Percentiles rank a stretch among this genome's conserved stretches.
phyloP scores from a whole-genome alignment of 441 rosid species.

The Daphne laureola region DNA sequence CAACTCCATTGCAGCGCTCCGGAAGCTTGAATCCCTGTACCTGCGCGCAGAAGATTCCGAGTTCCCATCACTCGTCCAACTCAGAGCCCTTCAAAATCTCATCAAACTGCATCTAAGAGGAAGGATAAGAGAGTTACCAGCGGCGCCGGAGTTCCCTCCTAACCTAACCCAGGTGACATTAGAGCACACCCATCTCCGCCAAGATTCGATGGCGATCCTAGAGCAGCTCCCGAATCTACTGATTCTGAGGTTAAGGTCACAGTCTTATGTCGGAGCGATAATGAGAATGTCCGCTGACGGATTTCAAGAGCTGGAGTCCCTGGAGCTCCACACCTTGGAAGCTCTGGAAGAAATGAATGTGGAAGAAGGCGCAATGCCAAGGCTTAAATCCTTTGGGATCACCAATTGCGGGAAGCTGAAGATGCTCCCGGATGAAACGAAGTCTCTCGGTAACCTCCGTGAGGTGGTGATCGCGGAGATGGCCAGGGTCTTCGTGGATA shows the following conservation, averaged over 20 bases:
- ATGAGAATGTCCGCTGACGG: conserved; percentile 10
- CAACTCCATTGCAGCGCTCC: conserved; percentile 15
- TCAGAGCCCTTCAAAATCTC: conserved; percentile 12
- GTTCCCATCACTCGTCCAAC: conserved; percentile 12
- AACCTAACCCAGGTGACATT: conserved; percentile 18
- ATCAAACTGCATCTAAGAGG: conserved; percentile 19
- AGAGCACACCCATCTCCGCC: conserved; percentile 11
- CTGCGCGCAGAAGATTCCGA: conserved; percentile 12
- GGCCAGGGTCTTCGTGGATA: conserved; percentile 21
- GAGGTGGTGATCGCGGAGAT: conserved; percentile 17
- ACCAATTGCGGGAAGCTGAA: conserved; percentile 8
- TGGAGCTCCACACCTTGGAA: conserved; percentile 16
- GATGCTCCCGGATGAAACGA: conserved; percentile 19
- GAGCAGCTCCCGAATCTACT: conserved; percentile 12
- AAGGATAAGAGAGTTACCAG: conserved; percentile 1
- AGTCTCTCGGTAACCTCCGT: conserved; percentile 9
- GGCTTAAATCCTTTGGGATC: conserved; percentile 18
- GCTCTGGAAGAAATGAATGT: conserved; percentile 14
- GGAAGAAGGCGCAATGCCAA: conserved; percentile 11
- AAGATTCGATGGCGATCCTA: conserved; percentile 13
- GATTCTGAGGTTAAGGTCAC: conserved; percentile 15
- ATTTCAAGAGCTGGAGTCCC: conserved; percentile 17
- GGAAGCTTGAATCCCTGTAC: conserved; percentile 18
- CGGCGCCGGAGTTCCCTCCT: conserved; percentile 18
- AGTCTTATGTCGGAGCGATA: conserved; percentile 10